These are phyloP conservation scores for Cytospora schulzeri DNA, from an alignment of 2,329 filamentous ascomycete species.

Conservation along the genomic window DNA sequence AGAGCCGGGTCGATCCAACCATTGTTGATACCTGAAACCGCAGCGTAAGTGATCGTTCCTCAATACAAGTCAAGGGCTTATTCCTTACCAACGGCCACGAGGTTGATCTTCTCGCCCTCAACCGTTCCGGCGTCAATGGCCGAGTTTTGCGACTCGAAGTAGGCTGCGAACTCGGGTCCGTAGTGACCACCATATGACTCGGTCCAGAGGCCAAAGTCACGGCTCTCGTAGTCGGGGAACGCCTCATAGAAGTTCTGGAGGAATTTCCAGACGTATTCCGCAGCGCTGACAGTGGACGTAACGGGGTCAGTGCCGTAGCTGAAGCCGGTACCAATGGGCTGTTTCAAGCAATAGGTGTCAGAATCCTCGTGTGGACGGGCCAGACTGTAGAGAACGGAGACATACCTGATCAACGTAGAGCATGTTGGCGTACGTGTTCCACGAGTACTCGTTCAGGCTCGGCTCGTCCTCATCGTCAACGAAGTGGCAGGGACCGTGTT, in stretches of 20 bases:
- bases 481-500: slow-evolving; percentile 48
- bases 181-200: slow-evolving; percentile 62
- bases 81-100: slow-evolving; percentile 48
- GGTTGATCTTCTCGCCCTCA: slow-evolving; percentile 46
- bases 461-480: slow-evolving; percentile 41
- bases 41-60: background rate
- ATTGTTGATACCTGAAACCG: slow-evolving; percentile 51
- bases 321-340: slow-evolving; percentile 38
- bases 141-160: slow-evolving; percentile 60
- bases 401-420: slow-evolving; percentile 40
- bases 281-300: slow-evolving; percentile 48
- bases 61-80: background rate
- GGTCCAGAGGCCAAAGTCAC: slow-evolving; percentile 57
- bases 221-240: slow-evolving; percentile 63
- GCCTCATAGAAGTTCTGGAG: slow-evolving; percentile 63
- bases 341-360: background rate
- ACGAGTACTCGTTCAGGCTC: slow-evolving; percentile 46
- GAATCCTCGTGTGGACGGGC: background rate
- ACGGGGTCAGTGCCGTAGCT: slow-evolving; percentile 40
- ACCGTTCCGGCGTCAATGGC: slow-evolving; percentile 47
- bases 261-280: slow-evolving; percentile 57
- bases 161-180: slow-evolving; percentile 56
- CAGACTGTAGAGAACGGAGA: too few species aligned
- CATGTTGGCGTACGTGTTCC: slow-evolving; percentile 48
- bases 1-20: slow-evolving; percentile 53